phyloP scores from a whole-genome alignment of 2,329 filamentous ascomycete species.

The Lasiodiplodia gonubiensis region DNA sequence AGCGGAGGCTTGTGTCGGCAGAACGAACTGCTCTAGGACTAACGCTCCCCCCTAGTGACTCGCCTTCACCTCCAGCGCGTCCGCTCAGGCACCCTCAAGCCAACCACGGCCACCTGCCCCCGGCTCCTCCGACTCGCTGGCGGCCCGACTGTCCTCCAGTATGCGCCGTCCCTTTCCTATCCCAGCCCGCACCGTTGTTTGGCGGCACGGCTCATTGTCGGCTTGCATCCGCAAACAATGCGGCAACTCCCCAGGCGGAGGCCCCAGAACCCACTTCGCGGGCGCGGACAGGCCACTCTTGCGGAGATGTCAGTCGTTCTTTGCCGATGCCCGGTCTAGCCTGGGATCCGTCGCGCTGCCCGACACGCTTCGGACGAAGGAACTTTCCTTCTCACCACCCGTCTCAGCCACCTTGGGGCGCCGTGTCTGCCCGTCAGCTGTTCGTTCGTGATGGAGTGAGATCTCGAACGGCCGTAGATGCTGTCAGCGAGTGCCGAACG shows the following conservation, averaged over 20 bases:
- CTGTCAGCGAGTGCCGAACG: not conserved
- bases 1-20: conserved; percentile 13
- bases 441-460: not conserved
- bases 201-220: conserved; percentile 21
- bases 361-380: not conserved
- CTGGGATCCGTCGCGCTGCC: not conserved
- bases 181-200: conserved; percentile 9
- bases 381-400: not conserved
- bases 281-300: not conserved
- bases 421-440: not conserved
- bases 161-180: not conserved
- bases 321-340: not conserved
- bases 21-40: conserved; percentile 3
- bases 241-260: conserved; percentile 16
- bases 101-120: conserved; percentile 3
- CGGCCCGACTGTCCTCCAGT: conserved; percentile 10
- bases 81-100: conserved; percentile 12
- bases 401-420: not conserved
- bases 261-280: conserved; percentile 21
- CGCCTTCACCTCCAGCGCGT: not conserved
- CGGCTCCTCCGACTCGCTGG: conserved; percentile 1
- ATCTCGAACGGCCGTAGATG: not conserved
- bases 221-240: not conserved
- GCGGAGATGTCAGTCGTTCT: conserved; percentile 2
- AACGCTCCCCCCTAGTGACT: not conserved